These are phyloP conservation scores for Tolypocladium ovalisporum DNA, from an alignment of 2,329 filamentous ascomycete genomes.

Conservation along the genomic window DNA sequence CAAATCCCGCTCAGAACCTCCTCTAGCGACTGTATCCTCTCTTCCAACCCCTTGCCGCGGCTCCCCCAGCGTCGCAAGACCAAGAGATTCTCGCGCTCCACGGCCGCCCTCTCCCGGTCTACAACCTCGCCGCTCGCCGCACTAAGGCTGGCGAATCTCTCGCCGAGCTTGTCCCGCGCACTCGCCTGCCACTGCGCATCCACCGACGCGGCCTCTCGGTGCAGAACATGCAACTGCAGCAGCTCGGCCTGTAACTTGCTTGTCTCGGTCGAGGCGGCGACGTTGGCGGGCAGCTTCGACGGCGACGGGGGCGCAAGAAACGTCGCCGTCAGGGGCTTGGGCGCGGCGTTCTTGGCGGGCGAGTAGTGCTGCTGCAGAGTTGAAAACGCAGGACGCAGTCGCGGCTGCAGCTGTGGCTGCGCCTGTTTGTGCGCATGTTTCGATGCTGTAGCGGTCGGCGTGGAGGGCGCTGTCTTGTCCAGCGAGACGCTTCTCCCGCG, in stretches of 20 bases:
- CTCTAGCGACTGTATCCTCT: constrained; percentile 47
- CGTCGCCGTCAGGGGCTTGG: constrained; percentile 50
- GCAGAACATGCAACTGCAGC: constrained; percentile 53
- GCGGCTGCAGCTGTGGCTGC: constrained; percentile 14
- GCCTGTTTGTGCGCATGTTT: constrained; percentile 9
- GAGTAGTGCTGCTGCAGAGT: constrained; percentile 59
- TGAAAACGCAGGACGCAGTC: constrained; percentile 45
- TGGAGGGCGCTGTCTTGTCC: constrained; percentile 8
- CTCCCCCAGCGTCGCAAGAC: constrained; percentile 41
- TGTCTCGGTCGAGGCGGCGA: constrained; percentile 47
- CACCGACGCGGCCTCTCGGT: constrained; percentile 38
- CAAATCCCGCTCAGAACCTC: constrained; percentile 46
- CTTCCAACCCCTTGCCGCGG: constrained; percentile 32
- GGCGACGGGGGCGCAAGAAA: constrained; percentile 50
- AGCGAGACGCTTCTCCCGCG: constrained; percentile 7
- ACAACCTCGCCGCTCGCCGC: constrained; percentile 22
- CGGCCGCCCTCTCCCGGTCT: constrained; percentile 27
- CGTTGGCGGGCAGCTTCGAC: constrained; percentile 48
- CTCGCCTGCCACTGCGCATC: constrained; percentile 43
- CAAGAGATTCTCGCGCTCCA: constrained; percentile 38
- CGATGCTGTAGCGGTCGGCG: constrained; percentile 7
- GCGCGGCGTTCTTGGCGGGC: constrained; percentile 47
- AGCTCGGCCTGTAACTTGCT: constrained; percentile 52
- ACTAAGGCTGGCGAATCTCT: constrained; percentile 30
- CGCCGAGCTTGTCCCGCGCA: constrained; percentile 36